Base-by-base conservation (phyloP, 1,284 basidiomycete genomes). In the Gymnopus androsaceus region DNA sequence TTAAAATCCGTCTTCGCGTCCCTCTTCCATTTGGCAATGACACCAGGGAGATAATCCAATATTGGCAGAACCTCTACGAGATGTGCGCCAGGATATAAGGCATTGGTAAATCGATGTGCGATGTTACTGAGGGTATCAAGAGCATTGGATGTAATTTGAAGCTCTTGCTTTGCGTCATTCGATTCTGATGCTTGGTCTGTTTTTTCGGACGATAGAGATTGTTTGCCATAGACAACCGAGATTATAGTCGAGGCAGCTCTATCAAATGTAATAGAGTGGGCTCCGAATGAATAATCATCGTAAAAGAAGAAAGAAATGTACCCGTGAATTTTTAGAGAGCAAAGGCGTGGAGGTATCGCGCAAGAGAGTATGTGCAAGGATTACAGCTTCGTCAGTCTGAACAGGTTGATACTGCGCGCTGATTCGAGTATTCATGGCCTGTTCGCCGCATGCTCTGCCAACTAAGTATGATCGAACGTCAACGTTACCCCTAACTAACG, bases 391-490 rank as follows among this genome's bases (percentile, higher is more conserved):
- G 19, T 55, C 54, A n/a, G 36, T 33, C 40, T 55, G 46, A 2
- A 41, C 47, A 11, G 54, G 47, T 9, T 55, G 54, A 40, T 55
- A 55, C 23, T 55, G 54, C 11, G 19, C 34, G 17, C 45, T 49
- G 15, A 47, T 23, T 25, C 47, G 41, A 7, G 37, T 36, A 19
- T 48, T 47, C 36, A 31, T 55, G 46, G 27, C 46, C 47, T 41
- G 54, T 37, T 31, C 54, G 54, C 11, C 54, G 46, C 54, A 55
- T 55, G 33, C 37, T 41, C 30, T 47, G 46, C 54, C 54, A 55
- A 17, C 54, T 55, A 30, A 1, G 27, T 11, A 40, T 36, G 25
- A 4, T 6, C 14, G 14, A 27, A 27, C 25, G 34, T 15, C 15
- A 14, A 25, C n/a, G 4, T 15, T 30, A 34, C 17, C 9, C 7